phyloP scores from a whole-genome alignment of 164 flowering plant genomes.

The Aristolochia californica region DNA sequence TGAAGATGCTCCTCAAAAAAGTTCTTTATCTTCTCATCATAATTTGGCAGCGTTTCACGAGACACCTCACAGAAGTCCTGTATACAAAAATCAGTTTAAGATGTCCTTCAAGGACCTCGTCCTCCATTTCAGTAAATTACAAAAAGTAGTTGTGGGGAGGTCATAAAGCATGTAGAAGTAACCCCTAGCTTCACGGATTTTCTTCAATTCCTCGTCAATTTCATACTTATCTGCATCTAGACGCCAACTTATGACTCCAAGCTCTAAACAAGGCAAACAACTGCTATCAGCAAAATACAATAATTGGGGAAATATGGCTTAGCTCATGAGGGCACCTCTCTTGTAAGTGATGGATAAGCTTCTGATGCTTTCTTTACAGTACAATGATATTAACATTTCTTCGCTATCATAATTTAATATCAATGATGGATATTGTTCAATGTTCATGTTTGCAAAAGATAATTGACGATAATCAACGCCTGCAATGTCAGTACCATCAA shows the following conservation, averaged over 20 bases:
- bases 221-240: slow-evolving; percentile 88
- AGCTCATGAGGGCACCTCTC: neutral
- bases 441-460: no score
- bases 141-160: no score
- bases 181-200: slow-evolving; percentile 79
- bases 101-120: no score
- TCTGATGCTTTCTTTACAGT: no score
- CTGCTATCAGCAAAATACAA: neutral
- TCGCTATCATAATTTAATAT: no score
- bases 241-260: slow-evolving; percentile 92
- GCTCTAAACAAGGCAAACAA: slow-evolving; percentile 34
- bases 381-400: no score
- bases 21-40: slow-evolving; percentile 85
- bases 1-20: slow-evolving; percentile 97
- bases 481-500: slow-evolving; percentile 37
- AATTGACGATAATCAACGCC: neutral
- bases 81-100: neutral
- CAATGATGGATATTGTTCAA: no score
- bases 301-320: neutral
- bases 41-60: slow-evolving; percentile 91
- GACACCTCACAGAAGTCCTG: slow-evolving; percentile 88
- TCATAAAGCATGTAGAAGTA: slow-evolving; percentile 64
- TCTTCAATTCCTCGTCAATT: slow-evolving; percentile 85
- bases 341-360: neutral
- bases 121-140: no score